A percentile compares a stretch with the other conserved stretches of the same genome.
phyloP scores from a whole-genome alignment of 2,329 filamentous ascomycete genomes.

The Cordyceps javanica region DNA sequence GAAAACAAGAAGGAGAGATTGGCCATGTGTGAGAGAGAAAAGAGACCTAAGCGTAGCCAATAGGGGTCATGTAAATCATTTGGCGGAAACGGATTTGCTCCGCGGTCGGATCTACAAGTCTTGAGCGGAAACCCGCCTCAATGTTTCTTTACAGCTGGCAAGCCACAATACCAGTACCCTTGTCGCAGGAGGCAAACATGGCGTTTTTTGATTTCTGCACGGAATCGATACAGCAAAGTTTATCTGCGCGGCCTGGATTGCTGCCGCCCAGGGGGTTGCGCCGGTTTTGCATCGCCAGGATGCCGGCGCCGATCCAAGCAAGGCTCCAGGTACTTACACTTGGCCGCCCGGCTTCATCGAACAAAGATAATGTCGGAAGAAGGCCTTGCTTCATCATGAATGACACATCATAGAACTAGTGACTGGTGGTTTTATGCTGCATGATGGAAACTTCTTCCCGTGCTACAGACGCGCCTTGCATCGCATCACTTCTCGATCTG shows the following conservation, averaged over 20 bases:
- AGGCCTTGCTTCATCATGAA: no score
- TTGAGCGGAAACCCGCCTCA: not conserved
- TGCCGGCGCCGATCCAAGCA: not conserved
- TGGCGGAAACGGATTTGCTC: not conserved
- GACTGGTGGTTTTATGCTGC: no score
- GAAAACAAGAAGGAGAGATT: not conserved
- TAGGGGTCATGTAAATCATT: not conserved
- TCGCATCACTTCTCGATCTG: no score
- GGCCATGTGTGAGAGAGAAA: not conserved
- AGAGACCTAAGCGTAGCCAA: not conserved
- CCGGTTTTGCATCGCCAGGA: not conserved
- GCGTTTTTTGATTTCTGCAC: not conserved
- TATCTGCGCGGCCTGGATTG: not conserved
- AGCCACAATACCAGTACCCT: not conserved
- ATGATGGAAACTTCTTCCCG: no score
- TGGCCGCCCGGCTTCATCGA: no score
- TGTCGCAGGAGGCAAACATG: conserved; percentile 10
- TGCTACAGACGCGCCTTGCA: no score
- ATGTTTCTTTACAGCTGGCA: not conserved
- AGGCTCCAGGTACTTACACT: not conserved
- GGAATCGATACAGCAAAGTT: no score
- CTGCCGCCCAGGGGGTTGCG: no score
- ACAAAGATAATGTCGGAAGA: no score
- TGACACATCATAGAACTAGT: no score
- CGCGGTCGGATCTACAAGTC: not conserved